Percentiles rank a stretch among this genome's conserved stretches.
Evolutionary conservation across 1,284 basidiomycete genomes (phyloP).

Genomic region (Cryptococcus floricola): DNA sequence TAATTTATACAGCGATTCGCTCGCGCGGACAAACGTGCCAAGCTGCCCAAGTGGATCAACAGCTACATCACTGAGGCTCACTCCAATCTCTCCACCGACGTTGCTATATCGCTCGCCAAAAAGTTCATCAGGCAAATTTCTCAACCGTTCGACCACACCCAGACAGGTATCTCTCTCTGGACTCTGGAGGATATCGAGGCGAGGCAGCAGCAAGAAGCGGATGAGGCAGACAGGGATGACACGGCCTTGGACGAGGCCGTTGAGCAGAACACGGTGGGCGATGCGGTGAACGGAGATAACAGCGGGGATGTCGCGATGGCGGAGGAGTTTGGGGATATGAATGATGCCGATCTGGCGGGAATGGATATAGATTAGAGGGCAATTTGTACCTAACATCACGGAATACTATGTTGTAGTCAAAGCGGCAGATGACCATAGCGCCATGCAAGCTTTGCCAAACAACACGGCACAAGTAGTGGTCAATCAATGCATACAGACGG

Average conservation of each 20-base stretch:
- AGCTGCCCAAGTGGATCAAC: slow-evolving; percentile 98
- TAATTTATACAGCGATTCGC: slow-evolving; percentile 75
- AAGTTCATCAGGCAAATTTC: slow-evolving; percentile 97
- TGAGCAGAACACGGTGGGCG: too few relatives aligned
- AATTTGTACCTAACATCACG: too few relatives aligned
- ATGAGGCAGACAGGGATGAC: slow-evolving; percentile 28
- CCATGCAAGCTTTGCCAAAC: too few relatives aligned
- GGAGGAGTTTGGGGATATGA: too few relatives aligned
- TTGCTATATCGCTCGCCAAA: slow-evolving; percentile 93
- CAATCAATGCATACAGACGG: too few relatives aligned
- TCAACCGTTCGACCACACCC: slow-evolving; percentile 90
- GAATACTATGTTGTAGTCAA: too few relatives aligned
- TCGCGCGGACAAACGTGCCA: slow-evolving; percentile 90
- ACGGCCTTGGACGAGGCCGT: slow-evolving; percentile 6
- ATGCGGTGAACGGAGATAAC: too few relatives aligned
- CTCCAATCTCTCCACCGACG: slow-evolving; percentile 96
- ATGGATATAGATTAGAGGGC: too few relatives aligned
- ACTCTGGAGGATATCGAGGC: slow-evolving; percentile 55
- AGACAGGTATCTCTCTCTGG: slow-evolving; percentile 94
- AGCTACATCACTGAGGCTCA: slow-evolving; percentile 98
- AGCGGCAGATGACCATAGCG: too few relatives aligned
- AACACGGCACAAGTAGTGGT: too few relatives aligned
- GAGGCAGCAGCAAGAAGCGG: slow-evolving; percentile 38
- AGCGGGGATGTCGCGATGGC: too few relatives aligned
- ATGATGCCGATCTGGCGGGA: too few relatives aligned